Base-by-base conservation (phyloP, 2,329 filamentous ascomycete genomes). In the Fusarium penzigii region DNA sequence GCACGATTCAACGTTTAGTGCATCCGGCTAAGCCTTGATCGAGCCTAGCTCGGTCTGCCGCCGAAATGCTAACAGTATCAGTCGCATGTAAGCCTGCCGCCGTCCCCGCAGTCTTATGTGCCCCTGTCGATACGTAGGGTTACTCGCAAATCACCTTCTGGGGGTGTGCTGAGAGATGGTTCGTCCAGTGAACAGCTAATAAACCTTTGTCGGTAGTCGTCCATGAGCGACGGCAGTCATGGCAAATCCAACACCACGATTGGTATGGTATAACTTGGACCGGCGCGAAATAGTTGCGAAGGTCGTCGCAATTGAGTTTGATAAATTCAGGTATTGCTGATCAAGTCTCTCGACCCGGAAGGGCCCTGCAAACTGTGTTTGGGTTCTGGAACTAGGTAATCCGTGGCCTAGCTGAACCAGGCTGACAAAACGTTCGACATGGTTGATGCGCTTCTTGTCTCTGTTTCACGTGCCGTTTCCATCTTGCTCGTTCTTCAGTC, bases 1-100 rank as follows among this genome's bases (percentile, higher is more conserved):
- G 60, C 62, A 62, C 62, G 62, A 64, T 65, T 62, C 52, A 60
- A 48, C 50, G 51, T 54, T 56, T 64, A 62, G 62, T 52, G 56
- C 44, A 53, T 55, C 53, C 49, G 54, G 50, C 52, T 61, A 51
- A 53, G 50, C 50, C 52, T 54, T 49, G 44, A 48, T 44, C 46
- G 44, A 48, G 55, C 51, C 51, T 62, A 54, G 57, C 50, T 62
- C 51, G 54, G 58, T 57, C 58, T 60, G 52, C 52, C 49, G 53
- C 56, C 52, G 42, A 42, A 34, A 46, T 56, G 20, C 20, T 25
- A 25, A 25, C 20, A 25, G 20, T 25, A 25, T 25, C 20, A 25
- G 20, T 25, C 20, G 20, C 20, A 25, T 25, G 20, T 25, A 25
- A 25, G 20, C 20, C 48, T 48, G 57, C 42, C 59, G 56, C 42